Conservation (phyloP, 768 basidiomycete species). For the Coprinopsis marcescibilis region DNA sequence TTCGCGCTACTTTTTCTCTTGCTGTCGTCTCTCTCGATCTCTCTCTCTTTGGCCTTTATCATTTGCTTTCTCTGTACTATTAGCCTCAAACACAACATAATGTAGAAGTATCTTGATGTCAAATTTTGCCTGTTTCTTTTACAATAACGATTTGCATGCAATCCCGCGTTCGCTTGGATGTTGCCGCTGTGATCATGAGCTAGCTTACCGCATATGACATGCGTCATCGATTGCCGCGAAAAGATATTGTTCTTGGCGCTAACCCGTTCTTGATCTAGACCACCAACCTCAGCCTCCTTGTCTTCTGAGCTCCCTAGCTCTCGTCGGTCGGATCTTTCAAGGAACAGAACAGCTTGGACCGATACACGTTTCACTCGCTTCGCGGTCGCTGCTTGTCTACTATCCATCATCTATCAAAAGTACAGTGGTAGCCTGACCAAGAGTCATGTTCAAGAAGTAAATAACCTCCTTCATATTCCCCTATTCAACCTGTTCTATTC, state of each 20-base stretch:
- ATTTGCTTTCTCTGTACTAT: constrained; percentile 34
- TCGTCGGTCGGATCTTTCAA: neutral
- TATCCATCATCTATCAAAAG: no score
- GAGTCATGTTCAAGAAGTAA: constrained; percentile 12
- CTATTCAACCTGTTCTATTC: neutral
- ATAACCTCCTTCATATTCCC: neutral
- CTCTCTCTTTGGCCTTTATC: constrained; percentile 27
- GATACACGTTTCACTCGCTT: no score
- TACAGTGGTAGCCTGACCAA: neutral
- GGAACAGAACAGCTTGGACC: no score
- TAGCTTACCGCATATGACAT: no score
- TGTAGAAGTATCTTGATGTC: constrained; percentile 29
- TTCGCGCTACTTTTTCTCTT: constrained; percentile 23
- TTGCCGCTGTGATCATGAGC: no score
- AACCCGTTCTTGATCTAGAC: constrained; percentile 1
- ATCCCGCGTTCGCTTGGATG: no score
- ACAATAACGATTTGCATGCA: no score
- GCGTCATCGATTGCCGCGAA: no score
- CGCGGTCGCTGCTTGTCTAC: no score
- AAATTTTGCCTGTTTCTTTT: neutral
- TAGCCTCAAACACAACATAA: constrained; percentile 36
- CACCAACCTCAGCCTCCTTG: neutral
- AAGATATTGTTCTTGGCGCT: no score
- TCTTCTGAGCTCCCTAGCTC: neutral
- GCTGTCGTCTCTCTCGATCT: constrained; percentile 17